Evolutionary conservation across 352 stramenopile genomes (phyloP).

Genomic region (Phytopythium cucurbitacearum): DNA sequence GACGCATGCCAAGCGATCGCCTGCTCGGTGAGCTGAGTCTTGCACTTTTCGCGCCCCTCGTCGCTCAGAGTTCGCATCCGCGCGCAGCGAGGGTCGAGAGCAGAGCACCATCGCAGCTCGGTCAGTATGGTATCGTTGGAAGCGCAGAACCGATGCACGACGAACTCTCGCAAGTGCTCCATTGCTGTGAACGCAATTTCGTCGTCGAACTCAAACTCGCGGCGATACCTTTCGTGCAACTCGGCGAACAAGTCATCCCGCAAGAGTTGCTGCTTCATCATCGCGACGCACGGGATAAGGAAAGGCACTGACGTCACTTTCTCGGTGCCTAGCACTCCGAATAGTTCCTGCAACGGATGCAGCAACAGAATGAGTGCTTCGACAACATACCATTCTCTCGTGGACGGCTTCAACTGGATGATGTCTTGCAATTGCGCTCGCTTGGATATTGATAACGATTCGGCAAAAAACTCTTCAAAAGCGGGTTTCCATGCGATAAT

Average conservation of each 20-base stretch:
- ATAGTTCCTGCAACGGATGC: slow-evolving; percentile 35
- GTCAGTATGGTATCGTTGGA: slow-evolving; percentile 12
- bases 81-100: slow-evolving; percentile 40
- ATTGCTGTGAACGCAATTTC: neutral
- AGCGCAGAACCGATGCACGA: slow-evolving; percentile 9
- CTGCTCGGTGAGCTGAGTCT: slow-evolving; percentile 10
- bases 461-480: no score
- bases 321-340: slow-evolving; percentile 28
- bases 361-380: slow-evolving; percentile 38
- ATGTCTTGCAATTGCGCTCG: no score
- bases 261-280: slow-evolving; percentile 27
- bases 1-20: slow-evolving; percentile 18
- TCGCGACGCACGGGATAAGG: slow-evolving; percentile 27
- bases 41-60: slow-evolving; percentile 23
- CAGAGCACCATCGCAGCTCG: slow-evolving; percentile 32
- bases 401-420: slow-evolving; percentile 5
- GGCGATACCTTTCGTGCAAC: slow-evolving; percentile 8
- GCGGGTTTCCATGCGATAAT: no score
- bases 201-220: neutral
- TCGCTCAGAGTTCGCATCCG: slow-evolving; percentile 38
- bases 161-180: slow-evolving; percentile 9
- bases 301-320: slow-evolving; percentile 31
- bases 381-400: slow-evolving; percentile 24
- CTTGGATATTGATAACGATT: no score
- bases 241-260: slow-evolving; percentile 25